Conservation (phyloP, 2,329 filamentous ascomycete species). For the Cladosporium oxysporum region DNA sequence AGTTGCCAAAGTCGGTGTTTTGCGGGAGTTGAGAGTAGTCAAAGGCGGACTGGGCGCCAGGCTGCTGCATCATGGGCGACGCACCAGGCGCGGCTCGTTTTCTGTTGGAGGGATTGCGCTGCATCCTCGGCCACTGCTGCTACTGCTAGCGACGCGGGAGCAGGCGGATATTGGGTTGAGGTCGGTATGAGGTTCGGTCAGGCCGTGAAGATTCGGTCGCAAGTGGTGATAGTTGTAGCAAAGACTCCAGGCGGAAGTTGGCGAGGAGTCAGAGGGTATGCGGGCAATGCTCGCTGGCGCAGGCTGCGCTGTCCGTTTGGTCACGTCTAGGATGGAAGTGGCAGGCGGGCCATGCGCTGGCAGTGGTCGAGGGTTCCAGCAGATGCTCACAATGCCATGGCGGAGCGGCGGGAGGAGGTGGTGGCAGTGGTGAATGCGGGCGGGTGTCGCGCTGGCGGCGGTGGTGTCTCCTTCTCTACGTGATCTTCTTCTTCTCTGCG, state of each 20-base stretch:
- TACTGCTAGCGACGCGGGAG: neutral
- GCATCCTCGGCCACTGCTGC: slow-evolving; percentile 9
- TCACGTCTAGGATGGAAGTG: neutral
- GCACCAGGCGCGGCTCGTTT: slow-evolving; percentile 76
- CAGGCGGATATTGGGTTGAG: neutral
- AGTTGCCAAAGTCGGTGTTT: slow-evolving; percentile 40
- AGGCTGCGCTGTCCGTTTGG: slow-evolving; percentile 2
- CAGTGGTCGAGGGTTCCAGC: neutral
- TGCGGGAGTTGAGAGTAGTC: slow-evolving; percentile 50
- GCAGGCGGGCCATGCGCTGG: slow-evolving; percentile 18
- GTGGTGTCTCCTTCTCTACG: neutral
- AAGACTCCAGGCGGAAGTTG: neutral
- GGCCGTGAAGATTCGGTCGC: neutral
- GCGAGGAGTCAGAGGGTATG: neutral
- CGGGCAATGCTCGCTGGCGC: slow-evolving; percentile 7
- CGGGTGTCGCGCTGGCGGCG: neutral
- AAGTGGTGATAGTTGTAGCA: neutral
- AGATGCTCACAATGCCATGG: neutral
- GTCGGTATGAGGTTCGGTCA: neutral
- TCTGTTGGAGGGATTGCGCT: slow-evolving; percentile 40
- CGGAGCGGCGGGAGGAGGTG: neutral
- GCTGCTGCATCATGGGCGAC: slow-evolving; percentile 62
- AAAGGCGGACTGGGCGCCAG: slow-evolving; percentile 35
- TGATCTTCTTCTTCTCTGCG: slow-evolving; percentile 6
- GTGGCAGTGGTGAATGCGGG: neutral